These are phyloP conservation scores for Malassezia arunalokei DNA, from an alignment of 1,284 basidiomycete species.

Conservation along the genomic window DNA sequence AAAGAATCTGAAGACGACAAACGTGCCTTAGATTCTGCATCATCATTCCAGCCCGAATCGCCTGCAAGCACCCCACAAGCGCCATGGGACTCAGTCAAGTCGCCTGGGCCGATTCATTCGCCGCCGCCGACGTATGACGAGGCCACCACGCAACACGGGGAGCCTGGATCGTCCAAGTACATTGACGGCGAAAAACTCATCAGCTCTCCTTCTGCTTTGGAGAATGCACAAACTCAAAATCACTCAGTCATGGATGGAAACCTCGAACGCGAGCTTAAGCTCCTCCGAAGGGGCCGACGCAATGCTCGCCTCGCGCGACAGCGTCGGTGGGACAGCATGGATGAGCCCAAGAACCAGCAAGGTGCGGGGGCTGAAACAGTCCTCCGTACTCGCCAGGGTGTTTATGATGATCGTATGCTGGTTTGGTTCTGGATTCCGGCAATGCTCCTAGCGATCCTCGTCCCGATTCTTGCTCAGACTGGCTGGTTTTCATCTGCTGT, in stretches of 20 bases:
- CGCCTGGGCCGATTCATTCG: neutral
- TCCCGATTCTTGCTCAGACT: neutral
- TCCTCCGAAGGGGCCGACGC: neutral
- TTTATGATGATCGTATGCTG: constrained; percentile 72
- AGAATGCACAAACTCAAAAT: neutral
- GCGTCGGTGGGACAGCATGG: neutral
- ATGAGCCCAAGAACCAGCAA: neutral
- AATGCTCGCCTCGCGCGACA: neutral
- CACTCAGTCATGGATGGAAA: neutral
- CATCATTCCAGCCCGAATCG: neutral
- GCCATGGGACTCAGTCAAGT: neutral
- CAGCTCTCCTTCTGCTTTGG: neutral
- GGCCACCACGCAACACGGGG: constrained; percentile 10
- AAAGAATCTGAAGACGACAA: neutral
- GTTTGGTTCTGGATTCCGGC: constrained; percentile 87
- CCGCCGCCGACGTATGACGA: constrained; percentile 17
- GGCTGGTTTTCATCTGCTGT: neutral
- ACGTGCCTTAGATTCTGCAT: neutral
- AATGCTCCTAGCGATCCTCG: constrained; percentile 48
- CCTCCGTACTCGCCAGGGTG: constrained; percentile 4
- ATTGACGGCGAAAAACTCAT: constrained; percentile 15
- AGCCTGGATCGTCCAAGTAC: neutral
- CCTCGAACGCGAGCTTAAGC: neutral
- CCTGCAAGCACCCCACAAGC: neutral
- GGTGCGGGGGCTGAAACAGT: neutral